phyloP scores from a whole-genome alignment of 2,329 filamentous ascomycete species.

The Cladophialophora psammophila region DNA sequence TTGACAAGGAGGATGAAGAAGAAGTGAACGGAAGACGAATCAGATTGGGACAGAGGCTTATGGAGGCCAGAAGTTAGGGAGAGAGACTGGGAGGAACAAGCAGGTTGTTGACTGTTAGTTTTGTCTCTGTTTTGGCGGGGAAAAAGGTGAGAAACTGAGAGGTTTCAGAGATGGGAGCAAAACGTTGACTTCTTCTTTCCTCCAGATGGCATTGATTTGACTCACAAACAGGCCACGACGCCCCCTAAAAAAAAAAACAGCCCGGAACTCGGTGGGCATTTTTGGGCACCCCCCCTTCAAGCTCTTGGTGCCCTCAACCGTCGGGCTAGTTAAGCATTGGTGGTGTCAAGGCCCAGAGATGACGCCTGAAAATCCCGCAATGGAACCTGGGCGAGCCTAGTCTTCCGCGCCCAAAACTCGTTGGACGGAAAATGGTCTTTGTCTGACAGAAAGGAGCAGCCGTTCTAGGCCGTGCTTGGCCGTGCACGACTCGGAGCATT shows the following conservation, averaged over 20 bases:
- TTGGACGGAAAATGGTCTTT: background rate
- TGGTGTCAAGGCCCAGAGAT: background rate
- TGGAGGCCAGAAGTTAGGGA: slow-evolving; percentile 1
- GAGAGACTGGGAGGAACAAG: background rate
- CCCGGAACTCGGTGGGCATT: too few species aligned
- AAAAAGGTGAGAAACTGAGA: too few species aligned
- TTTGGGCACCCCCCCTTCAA: too few species aligned
- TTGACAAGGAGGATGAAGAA: background rate
- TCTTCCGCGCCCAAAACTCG: background rate
- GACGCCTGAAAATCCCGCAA: slow-evolving; percentile 21
- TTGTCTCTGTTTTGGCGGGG: too few species aligned
- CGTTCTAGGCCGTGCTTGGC: background rate
- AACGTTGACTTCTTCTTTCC: background rate
- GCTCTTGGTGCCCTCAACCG: background rate
- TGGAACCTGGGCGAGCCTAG: slow-evolving; percentile 15
- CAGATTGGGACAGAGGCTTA: background rate
- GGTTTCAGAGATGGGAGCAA: background rate
- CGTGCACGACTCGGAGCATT: too few species aligned
- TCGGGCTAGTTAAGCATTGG: slow-evolving; percentile 4
- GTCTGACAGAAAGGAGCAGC: background rate
- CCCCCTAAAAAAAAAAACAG: too few species aligned
- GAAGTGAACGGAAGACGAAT: background rate
- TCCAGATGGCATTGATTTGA: too few species aligned
- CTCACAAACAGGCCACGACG: too few species aligned
- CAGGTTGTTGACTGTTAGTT: background rate